phyloP scores from a whole-genome alignment of 2,329 filamentous ascomycete genomes.

The Sarocladiaceae sp. region DNA sequence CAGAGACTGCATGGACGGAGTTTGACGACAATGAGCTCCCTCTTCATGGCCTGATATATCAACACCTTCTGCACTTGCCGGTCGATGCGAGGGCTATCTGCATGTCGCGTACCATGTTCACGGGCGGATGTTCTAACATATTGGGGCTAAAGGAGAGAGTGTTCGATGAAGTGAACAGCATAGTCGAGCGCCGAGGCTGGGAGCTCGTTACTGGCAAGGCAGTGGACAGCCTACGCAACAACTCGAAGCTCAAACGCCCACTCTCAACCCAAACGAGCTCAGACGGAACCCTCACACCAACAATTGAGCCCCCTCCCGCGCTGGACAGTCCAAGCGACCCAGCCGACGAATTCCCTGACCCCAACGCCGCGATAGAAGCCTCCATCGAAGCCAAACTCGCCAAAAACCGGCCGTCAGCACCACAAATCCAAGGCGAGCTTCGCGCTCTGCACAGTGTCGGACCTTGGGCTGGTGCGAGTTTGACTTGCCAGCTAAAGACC shows the following conservation, averaged over 20 bases:
- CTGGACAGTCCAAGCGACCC: constrained; percentile 15
- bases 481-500: constrained; percentile 64
- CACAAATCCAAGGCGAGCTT: constrained; percentile 52
- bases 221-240: constrained; percentile 48
- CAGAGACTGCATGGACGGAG: constrained; percentile 43
- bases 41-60: constrained; percentile 72
- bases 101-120: constrained; percentile 85
- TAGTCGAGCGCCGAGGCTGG: constrained; percentile 72
- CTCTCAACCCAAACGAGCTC: constrained; percentile 1
- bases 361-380: constrained; percentile 11
- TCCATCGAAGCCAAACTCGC: constrained; percentile 31
- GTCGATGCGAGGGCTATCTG: constrained; percentile 79
- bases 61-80: constrained; percentile 68
- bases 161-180: constrained; percentile 65
- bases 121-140: constrained; percentile 74
- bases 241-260: constrained; percentile 34
- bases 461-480: constrained; percentile 69
- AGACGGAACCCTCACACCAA: constrained; percentile 16
- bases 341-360: neutral
- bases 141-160: constrained; percentile 76
- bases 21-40: constrained; percentile 87
- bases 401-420: constrained; percentile 29
- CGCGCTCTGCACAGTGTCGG: constrained; percentile 67
- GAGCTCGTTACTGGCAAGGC: constrained; percentile 69
- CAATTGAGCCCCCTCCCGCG: constrained; percentile 17